Evolutionary conservation across 768 basidiomycete genomes (phyloP).

Genomic region (Hydnum rufescens): DNA sequence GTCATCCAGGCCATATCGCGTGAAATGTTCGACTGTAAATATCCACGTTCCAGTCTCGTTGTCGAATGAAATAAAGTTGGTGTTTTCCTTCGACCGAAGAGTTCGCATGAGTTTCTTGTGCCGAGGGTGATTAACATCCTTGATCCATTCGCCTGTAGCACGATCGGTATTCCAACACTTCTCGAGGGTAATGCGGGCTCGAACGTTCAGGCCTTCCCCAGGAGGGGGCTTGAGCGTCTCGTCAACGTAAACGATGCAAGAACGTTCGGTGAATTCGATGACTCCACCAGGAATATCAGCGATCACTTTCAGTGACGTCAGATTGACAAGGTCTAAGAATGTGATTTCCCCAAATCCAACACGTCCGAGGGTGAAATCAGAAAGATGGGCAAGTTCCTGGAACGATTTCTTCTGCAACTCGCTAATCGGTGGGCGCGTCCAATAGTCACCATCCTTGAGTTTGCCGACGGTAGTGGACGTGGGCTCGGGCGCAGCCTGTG

Average conservation of each 20-base stretch:
- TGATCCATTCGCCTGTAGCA: conserved; percentile 76
- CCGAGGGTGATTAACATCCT: conserved; percentile 50
- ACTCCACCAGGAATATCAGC: conserved; percentile 70
- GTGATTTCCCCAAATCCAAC: conserved; percentile 76
- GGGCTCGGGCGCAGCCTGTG: neutral
- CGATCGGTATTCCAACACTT: conserved; percentile 83
- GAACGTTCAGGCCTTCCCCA: conserved; percentile 78
- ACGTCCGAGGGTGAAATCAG: conserved; percentile 73
- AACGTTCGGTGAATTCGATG: conserved; percentile 76
- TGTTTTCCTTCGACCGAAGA: conserved; percentile 68
- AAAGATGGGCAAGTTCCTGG: conserved; percentile 51
- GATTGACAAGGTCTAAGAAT: conserved; percentile 58
- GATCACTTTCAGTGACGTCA: conserved; percentile 66
- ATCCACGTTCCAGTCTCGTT: conserved; percentile 73
- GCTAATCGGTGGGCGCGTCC: conserved; percentile 59
- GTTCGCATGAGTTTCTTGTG: conserved; percentile 57
- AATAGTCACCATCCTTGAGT: conserved; percentile 65
- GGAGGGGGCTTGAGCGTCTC: conserved; percentile 50
- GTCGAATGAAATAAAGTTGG: conserved; percentile 67
- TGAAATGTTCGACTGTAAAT: conserved; percentile 86
- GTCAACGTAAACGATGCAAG: conserved; percentile 87
- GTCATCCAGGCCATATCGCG: conserved; percentile 13
- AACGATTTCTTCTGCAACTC: conserved; percentile 51
- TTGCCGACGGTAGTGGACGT: conserved; percentile 17
- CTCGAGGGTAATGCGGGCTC: conserved; percentile 53